These are phyloP conservation scores for Cyberlindnera veronae DNA, from an alignment of 805 yeast species.

Conservation along the genomic window DNA sequence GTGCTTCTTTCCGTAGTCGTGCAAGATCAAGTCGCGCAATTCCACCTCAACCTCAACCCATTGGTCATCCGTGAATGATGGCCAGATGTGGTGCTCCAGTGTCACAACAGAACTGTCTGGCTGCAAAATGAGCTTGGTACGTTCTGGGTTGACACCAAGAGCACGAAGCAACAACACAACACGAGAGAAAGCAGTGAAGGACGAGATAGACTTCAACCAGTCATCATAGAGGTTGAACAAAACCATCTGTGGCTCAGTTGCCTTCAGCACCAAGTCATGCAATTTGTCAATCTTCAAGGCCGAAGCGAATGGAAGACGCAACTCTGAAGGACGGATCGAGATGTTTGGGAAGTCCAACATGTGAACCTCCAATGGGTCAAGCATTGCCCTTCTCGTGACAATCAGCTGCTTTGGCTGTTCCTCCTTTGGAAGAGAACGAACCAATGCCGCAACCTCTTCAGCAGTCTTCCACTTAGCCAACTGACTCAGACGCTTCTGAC, in stretches of 20 bases:
- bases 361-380: constrained; percentile 94
- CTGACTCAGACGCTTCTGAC: constrained; percentile 90
- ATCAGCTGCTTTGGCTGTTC: constrained; percentile 94
- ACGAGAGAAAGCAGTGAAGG: constrained; percentile 93
- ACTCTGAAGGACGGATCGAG: constrained; percentile 82
- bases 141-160: constrained; percentile 70
- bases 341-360: constrained; percentile 96
- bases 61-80: constrained; percentile 79
- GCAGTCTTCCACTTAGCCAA: constrained; percentile 98
- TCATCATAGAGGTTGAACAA: constrained; percentile 90
- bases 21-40: constrained; percentile 80
- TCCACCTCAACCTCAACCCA: constrained; percentile 90
- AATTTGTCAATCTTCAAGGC: constrained; percentile 79
- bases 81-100: constrained; percentile 88
- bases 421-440: constrained; percentile 84
- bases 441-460: constrained; percentile 90
- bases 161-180: constrained; percentile 80
- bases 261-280: constrained; percentile 72
- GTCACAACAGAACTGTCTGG: constrained; percentile 72
- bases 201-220: constrained; percentile 80
- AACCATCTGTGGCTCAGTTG: constrained; percentile 92
- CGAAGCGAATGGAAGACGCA: constrained; percentile 85
- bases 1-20: constrained; percentile 81
- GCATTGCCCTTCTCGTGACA: constrained; percentile 83
- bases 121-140: constrained; percentile 67